Evolutionary conservation across 306 rosid genomes (phyloP).

Genomic region (Rosa chinensis): DNA sequence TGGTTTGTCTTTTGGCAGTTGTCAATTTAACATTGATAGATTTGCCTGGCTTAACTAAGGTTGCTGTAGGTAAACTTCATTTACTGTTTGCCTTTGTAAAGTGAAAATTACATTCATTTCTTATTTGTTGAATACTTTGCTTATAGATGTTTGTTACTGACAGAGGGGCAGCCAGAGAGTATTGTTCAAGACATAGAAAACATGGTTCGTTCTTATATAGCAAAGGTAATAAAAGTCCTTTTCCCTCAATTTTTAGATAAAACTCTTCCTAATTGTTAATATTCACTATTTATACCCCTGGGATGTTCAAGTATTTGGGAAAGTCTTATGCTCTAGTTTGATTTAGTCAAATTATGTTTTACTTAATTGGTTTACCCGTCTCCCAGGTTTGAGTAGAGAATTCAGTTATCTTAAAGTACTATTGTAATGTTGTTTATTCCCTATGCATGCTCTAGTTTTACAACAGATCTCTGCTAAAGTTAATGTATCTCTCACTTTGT

Average conservation of each 20-base stretch:
- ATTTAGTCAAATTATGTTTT: background rate
- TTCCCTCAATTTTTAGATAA: background rate
- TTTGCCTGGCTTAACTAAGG: slow-evolving; percentile 67
- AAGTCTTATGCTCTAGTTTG: background rate
- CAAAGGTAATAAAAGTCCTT: slow-evolving; percentile 47
- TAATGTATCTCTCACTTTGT: background rate
- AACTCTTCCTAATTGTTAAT: background rate
- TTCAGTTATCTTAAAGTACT: background rate
- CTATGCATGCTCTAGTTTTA: too few relatives aligned
- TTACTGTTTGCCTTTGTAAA: background rate
- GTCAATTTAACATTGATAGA: slow-evolving; percentile 62
- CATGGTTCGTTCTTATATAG: slow-evolving; percentile 69
- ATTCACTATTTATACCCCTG: background rate
- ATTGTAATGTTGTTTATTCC: background rate
- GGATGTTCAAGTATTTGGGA: background rate
- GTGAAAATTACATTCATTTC: background rate
- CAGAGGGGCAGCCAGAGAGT: slow-evolving; percentile 77
- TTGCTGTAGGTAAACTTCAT: slow-evolving; percentile 56
- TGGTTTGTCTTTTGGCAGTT: slow-evolving; percentile 42
- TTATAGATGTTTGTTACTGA: slow-evolving; percentile 23
- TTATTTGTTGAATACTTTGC: slow-evolving; percentile 12
- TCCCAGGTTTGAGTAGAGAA: background rate
- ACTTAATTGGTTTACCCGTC: background rate
- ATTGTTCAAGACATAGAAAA: slow-evolving; percentile 73
- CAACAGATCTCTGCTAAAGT: background rate